A percentile compares a stretch with the other conserved stretches of the same genome.
Evolutionary conservation across 768 basidiomycete species (phyloP).

Genomic region (Boletus barrowsii): DNA sequence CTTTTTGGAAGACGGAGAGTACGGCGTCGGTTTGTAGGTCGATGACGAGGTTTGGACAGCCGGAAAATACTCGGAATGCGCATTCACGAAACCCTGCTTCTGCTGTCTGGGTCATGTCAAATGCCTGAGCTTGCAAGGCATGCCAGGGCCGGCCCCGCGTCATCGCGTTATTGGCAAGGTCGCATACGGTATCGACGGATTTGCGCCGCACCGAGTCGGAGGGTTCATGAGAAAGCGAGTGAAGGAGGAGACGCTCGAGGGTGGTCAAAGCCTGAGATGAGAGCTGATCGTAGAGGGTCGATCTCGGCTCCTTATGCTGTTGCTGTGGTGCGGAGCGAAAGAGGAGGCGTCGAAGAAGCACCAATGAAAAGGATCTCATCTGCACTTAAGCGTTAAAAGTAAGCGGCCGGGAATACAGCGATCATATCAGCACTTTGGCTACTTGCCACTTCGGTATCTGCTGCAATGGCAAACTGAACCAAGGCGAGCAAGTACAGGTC

Average conservation of each 20-base stretch:
- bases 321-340: slow-evolving; percentile 54
- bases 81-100: slow-evolving; percentile 46
- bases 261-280: slow-evolving; percentile 61
- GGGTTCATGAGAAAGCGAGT: slow-evolving; percentile 63
- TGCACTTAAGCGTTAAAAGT: slow-evolving; percentile 28
- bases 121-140: slow-evolving; percentile 68
- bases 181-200: slow-evolving; percentile 71
- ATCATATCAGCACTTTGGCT: slow-evolving; percentile 1
- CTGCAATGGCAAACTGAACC: slow-evolving; percentile 72
- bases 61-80: slow-evolving; percentile 70
- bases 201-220: slow-evolving; percentile 60
- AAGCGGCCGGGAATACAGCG: not conserved
- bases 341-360: slow-evolving; percentile 73
- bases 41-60: slow-evolving; percentile 72
- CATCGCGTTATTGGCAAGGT: slow-evolving; percentile 76
- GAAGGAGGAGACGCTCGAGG: slow-evolving; percentile 69
- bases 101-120: slow-evolving; percentile 52
- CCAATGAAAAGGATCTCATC: slow-evolving; percentile 86
- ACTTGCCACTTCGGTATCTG: slow-evolving; percentile 78
- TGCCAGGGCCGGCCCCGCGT: slow-evolving; percentile 77
- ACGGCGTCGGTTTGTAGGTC: slow-evolving; percentile 74
- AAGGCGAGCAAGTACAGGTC: slow-evolving; percentile 78
- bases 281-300: slow-evolving; percentile 77
- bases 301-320: slow-evolving; percentile 36
- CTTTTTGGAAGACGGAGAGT: slow-evolving; percentile 60